These are phyloP conservation scores for Botrytis elliptica DNA, from an alignment of 2,329 filamentous ascomycete species.

Conservation along the genomic window DNA sequence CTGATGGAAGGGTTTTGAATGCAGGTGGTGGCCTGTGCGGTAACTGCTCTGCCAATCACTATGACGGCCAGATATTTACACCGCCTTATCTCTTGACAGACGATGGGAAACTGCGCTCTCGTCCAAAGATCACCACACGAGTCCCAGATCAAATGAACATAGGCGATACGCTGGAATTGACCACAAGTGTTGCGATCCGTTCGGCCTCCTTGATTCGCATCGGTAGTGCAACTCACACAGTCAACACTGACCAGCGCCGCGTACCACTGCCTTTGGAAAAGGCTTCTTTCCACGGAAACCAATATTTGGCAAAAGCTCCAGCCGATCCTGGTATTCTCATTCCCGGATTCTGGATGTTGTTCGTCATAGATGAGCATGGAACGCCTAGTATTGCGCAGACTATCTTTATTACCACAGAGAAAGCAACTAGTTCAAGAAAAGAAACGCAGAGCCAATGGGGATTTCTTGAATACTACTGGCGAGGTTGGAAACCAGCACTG, in stretches of 20 bases:
- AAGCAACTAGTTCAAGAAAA: not conserved
- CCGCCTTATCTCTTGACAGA: conserved; percentile 9
- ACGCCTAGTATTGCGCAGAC: not conserved
- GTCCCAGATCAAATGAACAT: not conserved
- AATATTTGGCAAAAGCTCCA: not conserved
- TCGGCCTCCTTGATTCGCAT: conserved; percentile 5
- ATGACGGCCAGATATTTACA: conserved; percentile 10
- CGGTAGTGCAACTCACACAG: conserved; percentile 9
- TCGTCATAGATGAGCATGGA: conserved; percentile 10
- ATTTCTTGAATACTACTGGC: not conserved
- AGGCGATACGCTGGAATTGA: not conserved
- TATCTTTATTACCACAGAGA: not conserved
- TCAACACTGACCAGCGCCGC: conserved; percentile 8
- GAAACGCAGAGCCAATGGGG: not conserved
- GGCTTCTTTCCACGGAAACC: accelerated
- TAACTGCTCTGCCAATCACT: conserved; percentile 7
- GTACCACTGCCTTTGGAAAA: not conserved
- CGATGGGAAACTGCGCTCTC: not conserved
- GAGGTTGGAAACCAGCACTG: conserved; percentile 5
- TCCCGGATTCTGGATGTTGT: conserved; percentile 14
- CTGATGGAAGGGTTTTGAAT: conserved; percentile 3
- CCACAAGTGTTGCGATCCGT: not conserved
- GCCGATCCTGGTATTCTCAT: not conserved
- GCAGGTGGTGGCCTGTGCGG: conserved; percentile 8
- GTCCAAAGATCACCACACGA: not conserved